Percentiles rank a stretch among this genome's conserved stretches.
These are phyloP conservation scores for Filobasidium floriforme DNA, from an alignment of 768 basidiomycete genomes.

Conservation along the genomic window DNA sequence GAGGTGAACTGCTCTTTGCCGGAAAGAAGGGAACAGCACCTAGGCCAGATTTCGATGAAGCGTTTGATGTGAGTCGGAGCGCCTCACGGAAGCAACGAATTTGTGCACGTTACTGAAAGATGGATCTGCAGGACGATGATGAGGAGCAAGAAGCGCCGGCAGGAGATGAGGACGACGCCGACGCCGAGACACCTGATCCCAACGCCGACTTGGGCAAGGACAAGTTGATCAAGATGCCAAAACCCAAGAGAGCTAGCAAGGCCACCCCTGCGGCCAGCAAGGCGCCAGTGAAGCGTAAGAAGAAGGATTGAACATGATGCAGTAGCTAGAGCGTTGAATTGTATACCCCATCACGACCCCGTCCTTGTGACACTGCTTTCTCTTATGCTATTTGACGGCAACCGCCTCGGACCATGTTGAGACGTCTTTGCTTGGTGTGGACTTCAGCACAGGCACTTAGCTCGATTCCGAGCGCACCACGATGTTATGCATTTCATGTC, in stretches of 20 bases:
- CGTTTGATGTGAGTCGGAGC: conserved; percentile 60
- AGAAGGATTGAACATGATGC: not conserved
- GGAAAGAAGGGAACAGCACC: conserved; percentile 75
- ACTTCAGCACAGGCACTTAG: too few relatives aligned
- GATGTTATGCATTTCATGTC: too few relatives aligned
- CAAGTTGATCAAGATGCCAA: conserved; percentile 55
- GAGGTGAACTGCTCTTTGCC: conserved; percentile 60
- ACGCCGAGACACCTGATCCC: conserved; percentile 50
- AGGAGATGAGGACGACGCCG: conserved; percentile 53
- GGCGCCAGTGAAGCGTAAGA: not conserved
- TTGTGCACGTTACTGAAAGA: conserved; percentile 8
- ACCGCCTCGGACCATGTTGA: too few relatives aligned
- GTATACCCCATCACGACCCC: too few relatives aligned
- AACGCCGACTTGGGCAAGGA: conserved; percentile 54
- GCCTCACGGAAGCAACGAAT: conserved; percentile 11
- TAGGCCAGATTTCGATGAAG: conserved; percentile 81
- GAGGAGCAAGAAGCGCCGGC: conserved; percentile 35
- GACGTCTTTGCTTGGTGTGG: too few relatives aligned
- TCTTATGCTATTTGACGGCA: too few relatives aligned
- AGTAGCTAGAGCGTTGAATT: too few relatives aligned
- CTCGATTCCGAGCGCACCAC: too few relatives aligned
- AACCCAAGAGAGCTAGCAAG: conserved; percentile 38
- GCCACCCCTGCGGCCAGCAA: conserved; percentile 36
- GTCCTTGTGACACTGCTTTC: too few relatives aligned
- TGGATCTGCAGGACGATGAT: conserved; percentile 48